phyloP scores from a whole-genome alignment of 2,329 filamentous ascomycete species.

The Atkinsonella hypoxylon region DNA sequence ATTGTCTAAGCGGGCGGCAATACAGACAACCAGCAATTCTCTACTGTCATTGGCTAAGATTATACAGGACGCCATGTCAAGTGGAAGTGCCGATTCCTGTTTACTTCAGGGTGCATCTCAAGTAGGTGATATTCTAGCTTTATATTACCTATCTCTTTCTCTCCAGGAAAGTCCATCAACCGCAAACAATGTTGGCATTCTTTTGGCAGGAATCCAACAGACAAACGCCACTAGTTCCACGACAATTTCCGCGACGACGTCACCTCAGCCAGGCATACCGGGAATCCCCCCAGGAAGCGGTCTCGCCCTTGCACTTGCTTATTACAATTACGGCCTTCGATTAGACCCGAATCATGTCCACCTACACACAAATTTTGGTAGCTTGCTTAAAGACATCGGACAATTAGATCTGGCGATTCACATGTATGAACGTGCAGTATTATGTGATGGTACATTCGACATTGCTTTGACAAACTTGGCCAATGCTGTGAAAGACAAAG shows the following conservation, averaged over 20 bases:
- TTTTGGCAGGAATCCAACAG: slow-evolving; percentile 90
- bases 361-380: slow-evolving; percentile 91
- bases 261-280: slow-evolving; percentile 41
- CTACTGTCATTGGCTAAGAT: slow-evolving; percentile 93
- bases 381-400: slow-evolving; percentile 89
- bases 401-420: slow-evolving; percentile 83
- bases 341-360: slow-evolving; percentile 87
- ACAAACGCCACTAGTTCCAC: slow-evolving; percentile 24
- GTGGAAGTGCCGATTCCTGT: slow-evolving; percentile 43
- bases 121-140: slow-evolving; percentile 81
- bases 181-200: slow-evolving; percentile 93
- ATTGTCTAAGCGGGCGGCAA: slow-evolving; percentile 61
- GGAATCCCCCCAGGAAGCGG: slow-evolving; percentile 80
- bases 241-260: slow-evolving; percentile 6
- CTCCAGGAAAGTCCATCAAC: slow-evolving; percentile 94
- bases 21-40: slow-evolving; percentile 92
- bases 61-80: slow-evolving; percentile 90
- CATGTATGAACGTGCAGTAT: slow-evolving; percentile 94
- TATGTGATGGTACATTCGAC: slow-evolving; percentile 87
- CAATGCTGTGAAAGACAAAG: slow-evolving; percentile 95
- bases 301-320: slow-evolving; percentile 74
- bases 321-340: slow-evolving; percentile 87
- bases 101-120: slow-evolving; percentile 54
- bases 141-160: slow-evolving; percentile 92
- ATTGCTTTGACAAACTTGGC: slow-evolving; percentile 94